Conservation (phyloP, 116 monocot genomes). For the Posidonia oceanica region DNA sequence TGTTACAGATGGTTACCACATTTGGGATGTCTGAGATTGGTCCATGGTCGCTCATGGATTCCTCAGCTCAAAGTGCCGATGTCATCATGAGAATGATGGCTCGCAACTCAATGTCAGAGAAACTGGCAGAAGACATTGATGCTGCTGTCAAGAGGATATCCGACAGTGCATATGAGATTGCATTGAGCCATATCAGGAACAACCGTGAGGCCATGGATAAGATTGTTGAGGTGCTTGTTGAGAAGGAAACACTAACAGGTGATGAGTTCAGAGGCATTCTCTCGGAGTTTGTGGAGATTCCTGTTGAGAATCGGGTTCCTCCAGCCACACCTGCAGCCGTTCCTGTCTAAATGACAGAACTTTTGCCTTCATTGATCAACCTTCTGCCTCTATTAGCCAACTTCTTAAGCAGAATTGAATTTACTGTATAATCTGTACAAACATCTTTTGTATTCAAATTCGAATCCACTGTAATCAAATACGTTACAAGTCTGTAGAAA, state of each 20-base stretch:
- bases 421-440: conserved; percentile 6
- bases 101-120: conserved; percentile 95
- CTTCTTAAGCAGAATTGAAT: not conserved
- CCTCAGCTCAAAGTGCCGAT: conserved; percentile 61
- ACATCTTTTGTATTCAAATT: not conserved
- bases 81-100: conserved; percentile 99
- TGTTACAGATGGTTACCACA: conserved; percentile 78
- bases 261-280: conserved; percentile 91
- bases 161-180: conserved; percentile 68
- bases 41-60: conserved; percentile 94
- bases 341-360: conserved; percentile 9
- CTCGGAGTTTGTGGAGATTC: conserved; percentile 84
- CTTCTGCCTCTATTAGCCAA: conserved; percentile 3
- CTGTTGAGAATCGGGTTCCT: conserved; percentile 63
- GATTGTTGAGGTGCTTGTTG: conserved; percentile 88
- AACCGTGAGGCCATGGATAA: conserved; percentile 94
- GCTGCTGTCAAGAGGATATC: conserved; percentile 69
- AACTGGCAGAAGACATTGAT: conserved; percentile 89
- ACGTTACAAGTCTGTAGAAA: not conserved
- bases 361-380: too few species aligned
- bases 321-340: conserved; percentile 37
- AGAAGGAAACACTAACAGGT: conserved; percentile 81
- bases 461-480: not conserved
- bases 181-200: conserved; percentile 72
- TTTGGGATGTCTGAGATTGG: conserved; percentile 98